These are phyloP conservation scores for Capillidium heterosporum DNA, from an alignment of 371 early-diverging fungal genomes.

Conservation along the genomic window DNA sequence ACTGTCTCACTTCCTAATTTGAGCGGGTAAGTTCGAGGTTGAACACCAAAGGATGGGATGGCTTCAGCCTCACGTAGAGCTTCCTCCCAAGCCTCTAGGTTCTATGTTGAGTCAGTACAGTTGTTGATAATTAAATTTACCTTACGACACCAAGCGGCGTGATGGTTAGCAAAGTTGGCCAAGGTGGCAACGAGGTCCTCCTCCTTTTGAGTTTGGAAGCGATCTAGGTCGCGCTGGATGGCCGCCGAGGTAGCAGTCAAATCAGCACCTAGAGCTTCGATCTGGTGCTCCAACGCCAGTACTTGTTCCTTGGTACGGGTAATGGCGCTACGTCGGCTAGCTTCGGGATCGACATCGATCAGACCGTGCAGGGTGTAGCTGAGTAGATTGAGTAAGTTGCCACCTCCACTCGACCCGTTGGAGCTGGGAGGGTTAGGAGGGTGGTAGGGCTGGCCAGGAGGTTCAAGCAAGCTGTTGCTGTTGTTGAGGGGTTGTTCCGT, in stretches of 20 bases:
- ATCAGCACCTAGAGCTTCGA: constrained; percentile 47
- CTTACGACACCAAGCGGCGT: constrained; percentile 64
- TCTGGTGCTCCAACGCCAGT: constrained; percentile 46
- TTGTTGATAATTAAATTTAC: constrained; percentile 13
- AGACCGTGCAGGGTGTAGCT: constrained; percentile 67
- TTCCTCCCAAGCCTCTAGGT: constrained; percentile 13
- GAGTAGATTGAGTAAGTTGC: constrained; percentile 35
- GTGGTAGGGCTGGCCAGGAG: background rate
- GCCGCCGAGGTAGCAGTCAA: constrained; percentile 49
- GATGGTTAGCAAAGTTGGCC: constrained; percentile 59
- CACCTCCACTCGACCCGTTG: constrained; percentile 17
- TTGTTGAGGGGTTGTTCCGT: constrained; percentile 15
- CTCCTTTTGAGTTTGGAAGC: constrained; percentile 81
- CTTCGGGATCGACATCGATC: constrained; percentile 88
- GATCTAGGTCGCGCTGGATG: constrained; percentile 72
- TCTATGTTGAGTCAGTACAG: constrained; percentile 1
- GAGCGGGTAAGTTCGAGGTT: too few relatives aligned
- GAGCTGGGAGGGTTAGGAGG: constrained; percentile 5
- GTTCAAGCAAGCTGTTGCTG: constrained; percentile 3
- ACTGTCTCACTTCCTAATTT: too few relatives aligned
- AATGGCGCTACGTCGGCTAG: constrained; percentile 72
- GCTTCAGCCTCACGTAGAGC: constrained; percentile 9
- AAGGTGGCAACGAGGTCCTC: constrained; percentile 64
- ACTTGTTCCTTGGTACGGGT: constrained; percentile 76
- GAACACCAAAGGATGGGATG: constrained; percentile 1